Evolutionary conservation across 2,329 filamentous ascomycete genomes (phyloP).

Genomic region (Stagonosporopsis chrysanthemi): DNA sequence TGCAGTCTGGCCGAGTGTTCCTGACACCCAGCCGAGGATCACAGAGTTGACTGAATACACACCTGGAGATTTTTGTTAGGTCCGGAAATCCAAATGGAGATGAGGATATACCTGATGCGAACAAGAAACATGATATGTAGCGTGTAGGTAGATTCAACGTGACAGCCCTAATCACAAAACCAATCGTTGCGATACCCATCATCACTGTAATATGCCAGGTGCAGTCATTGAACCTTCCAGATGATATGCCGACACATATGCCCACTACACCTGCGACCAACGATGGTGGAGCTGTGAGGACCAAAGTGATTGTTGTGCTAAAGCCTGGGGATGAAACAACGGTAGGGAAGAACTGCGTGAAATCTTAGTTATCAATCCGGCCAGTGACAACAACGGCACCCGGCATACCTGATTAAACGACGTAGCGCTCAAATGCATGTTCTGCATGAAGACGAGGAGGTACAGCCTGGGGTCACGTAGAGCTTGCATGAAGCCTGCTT

Average conservation of each 20-base stretch:
- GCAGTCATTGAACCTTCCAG: slow-evolving; percentile 50
- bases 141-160: slow-evolving; percentile 48
- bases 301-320: slow-evolving; percentile 58
- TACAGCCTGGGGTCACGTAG: slow-evolving; percentile 60
- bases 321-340: slow-evolving; percentile 61
- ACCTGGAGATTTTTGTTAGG: slow-evolving; percentile 8
- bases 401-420: slow-evolving; percentile 51
- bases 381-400: too few relatives aligned
- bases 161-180: slow-evolving; percentile 48
- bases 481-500: slow-evolving; percentile 60
- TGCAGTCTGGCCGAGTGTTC: slow-evolving; percentile 51
- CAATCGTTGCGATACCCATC: slow-evolving; percentile 47
- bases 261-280: slow-evolving; percentile 35
- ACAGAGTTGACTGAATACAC: slow-evolving; percentile 37
- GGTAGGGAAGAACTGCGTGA: slow-evolving; percentile 52
- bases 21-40: slow-evolving; percentile 53
- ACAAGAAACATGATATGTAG: slow-evolving; percentile 39
- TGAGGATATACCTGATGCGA: slow-evolving; percentile 28
- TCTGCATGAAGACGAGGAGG: slow-evolving; percentile 63
- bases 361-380: background rate
- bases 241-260: slow-evolving; percentile 45
- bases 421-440: slow-evolving; percentile 59
- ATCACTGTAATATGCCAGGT: slow-evolving; percentile 52
- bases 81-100: too few relatives aligned
- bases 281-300: slow-evolving; percentile 53